Evolutionary conservation across 306 rosid genomes (phyloP), one percentile per base, ranked within the genome.

Genomic region (Medicago ruthenica): DNA sequence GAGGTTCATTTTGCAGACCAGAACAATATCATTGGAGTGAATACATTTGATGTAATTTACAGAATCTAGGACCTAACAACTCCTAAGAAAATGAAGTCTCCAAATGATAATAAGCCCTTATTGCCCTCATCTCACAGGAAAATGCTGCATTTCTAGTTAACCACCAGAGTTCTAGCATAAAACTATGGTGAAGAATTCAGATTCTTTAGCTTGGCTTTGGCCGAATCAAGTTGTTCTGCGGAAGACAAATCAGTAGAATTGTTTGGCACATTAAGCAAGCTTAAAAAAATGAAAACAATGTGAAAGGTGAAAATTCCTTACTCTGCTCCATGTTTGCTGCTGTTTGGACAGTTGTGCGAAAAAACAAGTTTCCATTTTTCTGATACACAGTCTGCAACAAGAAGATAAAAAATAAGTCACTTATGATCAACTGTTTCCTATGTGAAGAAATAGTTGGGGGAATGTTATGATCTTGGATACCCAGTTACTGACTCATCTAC

Each of bases 321-420:
- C 97, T 89, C 83, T 87, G 91, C 78, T 89, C 91, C 55, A 80
- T 84, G 34, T 86, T 44, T 2, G 77, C 76, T 84, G 98, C 93
- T 51, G 83, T 82, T 71, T 85, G 89, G 71, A 86, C 53, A 14
- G 89, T 76, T 24, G 92, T 93, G 40, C 85, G 89, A 69, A 93
- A 91, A 81, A 84, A 87, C 44, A 93, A 13, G 86, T 87, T 89
- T 10, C 89, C 93, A 69, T 89, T 86, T 62, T 79, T 91, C 79
- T 84, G 92, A 80, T 85, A 91, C 40, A 93, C 93, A 63, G 82
- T 75, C 98, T 93, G 44, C 67, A 39, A n/a, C 9, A 64, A 31
- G 39, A 59, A 47, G 17, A 27, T 27, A 9, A 54, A 79, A 60
- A 40, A 5, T 0, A 57, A 74, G n/a, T 17, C 36, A 12, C 45